Evolutionary conservation across 2,329 filamentous ascomycete genomes (phyloP), one percentile per base, ranked within the genome.

Genomic region (Epicoccum sorghinum): DNA sequence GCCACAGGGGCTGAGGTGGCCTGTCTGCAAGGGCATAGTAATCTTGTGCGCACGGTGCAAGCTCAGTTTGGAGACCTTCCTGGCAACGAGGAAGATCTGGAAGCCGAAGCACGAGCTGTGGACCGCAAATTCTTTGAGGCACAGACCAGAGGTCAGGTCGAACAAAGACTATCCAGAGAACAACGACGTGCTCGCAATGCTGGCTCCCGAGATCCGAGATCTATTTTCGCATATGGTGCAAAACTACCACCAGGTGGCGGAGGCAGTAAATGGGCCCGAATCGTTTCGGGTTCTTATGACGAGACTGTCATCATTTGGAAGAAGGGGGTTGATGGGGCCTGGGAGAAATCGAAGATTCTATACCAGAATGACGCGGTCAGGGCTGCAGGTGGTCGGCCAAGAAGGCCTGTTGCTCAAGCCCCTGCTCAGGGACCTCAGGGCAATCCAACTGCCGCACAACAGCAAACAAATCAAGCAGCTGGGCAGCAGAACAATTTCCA

Each of bases 251-350:
- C 93, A 0, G 93, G 93, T 10, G 93, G 93, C 23, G 93, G 93
- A 35, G 92, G 93, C 24, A 91, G 91, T 67, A 87, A 83, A 62
- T 97, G 93, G 79, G 91, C 89, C 8, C 88, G 93, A n/a, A 99
- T 99, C 55, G 91, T 99, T 3, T 97, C 93, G 6, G 95, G 95
- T 2, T 96, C 92, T 0, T 99, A 99, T 65, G 95, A 99, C 64
- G 91, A 96, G 77, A 93, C 87, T 9, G 91, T 99, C 64, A 93
- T 97, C 61, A 90, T 99, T 52, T 99, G 95, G 95, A 89, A 90
- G 63, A 88, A 91, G 57, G 89, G 96, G 60, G 85, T 86, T 3
- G 87, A 95, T 61, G 93, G 93, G 2, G 85, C 89, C 24, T 98
- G 95, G 93, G 87, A 87, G 62, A 86, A 88, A 48, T 86, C 86